Evolutionary conservation across 441 rosid genomes (phyloP).

Genomic region (Arabidopsis hybrid): DNA sequence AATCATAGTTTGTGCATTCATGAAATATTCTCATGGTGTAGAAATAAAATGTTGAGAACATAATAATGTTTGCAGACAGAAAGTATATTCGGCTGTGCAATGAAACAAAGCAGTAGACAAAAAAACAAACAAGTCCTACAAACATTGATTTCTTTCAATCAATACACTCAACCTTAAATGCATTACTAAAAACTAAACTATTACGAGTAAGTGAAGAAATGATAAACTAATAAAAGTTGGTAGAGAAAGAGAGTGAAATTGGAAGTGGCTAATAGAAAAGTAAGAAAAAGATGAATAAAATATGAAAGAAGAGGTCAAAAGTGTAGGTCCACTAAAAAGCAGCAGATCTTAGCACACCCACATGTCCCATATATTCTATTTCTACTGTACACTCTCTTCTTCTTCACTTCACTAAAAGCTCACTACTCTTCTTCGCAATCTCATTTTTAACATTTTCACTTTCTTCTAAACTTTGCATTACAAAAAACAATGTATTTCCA

Average conservation of each 20-base stretch:
- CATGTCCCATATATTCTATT: constrained; percentile 45
- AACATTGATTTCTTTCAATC: constrained; percentile 35
- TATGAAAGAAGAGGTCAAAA: constrained; percentile 43
- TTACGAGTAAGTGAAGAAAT: not conserved
- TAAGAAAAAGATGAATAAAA: constrained; percentile 26
- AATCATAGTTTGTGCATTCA: not conserved
- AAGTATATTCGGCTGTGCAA: constrained; percentile 21
- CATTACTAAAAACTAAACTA: constrained; percentile 9
- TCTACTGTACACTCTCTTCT: constrained; percentile 45
- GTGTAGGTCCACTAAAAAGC: constrained; percentile 41
- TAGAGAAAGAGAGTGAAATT: not conserved
- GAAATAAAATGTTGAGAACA: not conserved
- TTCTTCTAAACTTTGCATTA: constrained; percentile 33
- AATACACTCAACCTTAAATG: constrained; percentile 30
- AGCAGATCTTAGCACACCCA: constrained; percentile 42
- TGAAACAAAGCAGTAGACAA: constrained; percentile 30
- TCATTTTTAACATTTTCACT: constrained; percentile 33
- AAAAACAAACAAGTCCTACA: constrained; percentile 33
- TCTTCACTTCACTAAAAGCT: constrained; percentile 34
- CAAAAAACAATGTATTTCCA: not conserved
- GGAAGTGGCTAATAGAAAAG: constrained; percentile 27
- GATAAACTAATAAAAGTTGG: not conserved
- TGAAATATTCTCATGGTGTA: not conserved
- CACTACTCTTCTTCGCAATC: constrained; percentile 37
- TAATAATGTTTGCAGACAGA: constrained; percentile 25